Conservation (phyloP, 192 early-diverging fungal genomes). For the Coemansia sp. region DNA sequence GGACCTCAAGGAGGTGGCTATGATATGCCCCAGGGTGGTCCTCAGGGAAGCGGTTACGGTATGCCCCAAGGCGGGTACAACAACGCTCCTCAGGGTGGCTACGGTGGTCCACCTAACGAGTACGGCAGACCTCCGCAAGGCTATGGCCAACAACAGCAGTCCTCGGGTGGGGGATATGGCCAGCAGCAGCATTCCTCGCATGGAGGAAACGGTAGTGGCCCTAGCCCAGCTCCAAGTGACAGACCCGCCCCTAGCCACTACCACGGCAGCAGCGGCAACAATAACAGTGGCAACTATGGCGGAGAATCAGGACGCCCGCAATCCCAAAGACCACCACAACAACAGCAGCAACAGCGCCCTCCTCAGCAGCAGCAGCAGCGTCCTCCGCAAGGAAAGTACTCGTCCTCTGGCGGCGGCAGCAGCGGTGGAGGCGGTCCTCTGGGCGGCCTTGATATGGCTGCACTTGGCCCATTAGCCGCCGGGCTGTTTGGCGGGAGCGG, state of each 20-base stretch:
- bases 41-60: background rate
- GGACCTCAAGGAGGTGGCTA: background rate
- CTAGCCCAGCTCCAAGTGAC: background rate
- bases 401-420: constrained; percentile 11
- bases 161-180: no score
- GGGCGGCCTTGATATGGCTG: constrained; percentile 42
- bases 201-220: background rate
- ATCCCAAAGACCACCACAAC: background rate
- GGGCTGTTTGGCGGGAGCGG: constrained; percentile 27
- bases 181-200: constrained; percentile 1
- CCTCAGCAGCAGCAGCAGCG: constrained; percentile 7
- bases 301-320: constrained; percentile 4
- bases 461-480: constrained; percentile 35
- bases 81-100: background rate
- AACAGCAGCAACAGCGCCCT: constrained; percentile 8
- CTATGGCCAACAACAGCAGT: background rate
- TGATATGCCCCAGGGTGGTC: background rate
- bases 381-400: constrained; percentile 8
- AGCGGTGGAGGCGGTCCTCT: constrained; percentile 19
- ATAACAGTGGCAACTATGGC: background rate
- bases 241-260: constrained; percentile 9
- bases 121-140: background rate
- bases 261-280: constrained; percentile 7
- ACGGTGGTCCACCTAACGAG: background rate
- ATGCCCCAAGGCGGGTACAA: background rate